These are phyloP conservation scores for Sclerotinia trifoliorum DNA, from an alignment of 2,329 filamentous ascomycete species.

Conservation along the genomic window DNA sequence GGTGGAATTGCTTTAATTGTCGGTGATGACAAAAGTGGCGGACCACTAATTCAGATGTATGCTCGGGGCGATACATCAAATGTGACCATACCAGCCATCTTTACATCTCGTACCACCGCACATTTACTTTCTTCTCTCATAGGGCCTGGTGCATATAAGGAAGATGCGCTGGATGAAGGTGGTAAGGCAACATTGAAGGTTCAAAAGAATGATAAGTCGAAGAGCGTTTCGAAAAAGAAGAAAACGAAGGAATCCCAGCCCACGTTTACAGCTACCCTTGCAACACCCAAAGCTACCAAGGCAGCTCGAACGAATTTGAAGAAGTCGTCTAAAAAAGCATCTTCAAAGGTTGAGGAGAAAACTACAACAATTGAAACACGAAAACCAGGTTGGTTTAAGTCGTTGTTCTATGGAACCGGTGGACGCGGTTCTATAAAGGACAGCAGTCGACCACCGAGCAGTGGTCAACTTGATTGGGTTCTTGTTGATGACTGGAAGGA, in stretches of 20 bases:
- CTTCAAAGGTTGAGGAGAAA: conserved; percentile 32
- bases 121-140: conserved; percentile 87
- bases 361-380: conserved; percentile 27
- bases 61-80: conserved; percentile 96
- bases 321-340: conserved; percentile 36
- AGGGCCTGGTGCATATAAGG: conserved; percentile 64
- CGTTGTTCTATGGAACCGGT: conserved; percentile 44
- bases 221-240: conserved; percentile 35
- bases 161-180: conserved; percentile 59
- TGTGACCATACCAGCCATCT: conserved; percentile 88
- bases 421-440: conserved; percentile 43
- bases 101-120: conserved; percentile 92
- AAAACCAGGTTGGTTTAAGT: conserved; percentile 47
- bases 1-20: conserved; percentile 90
- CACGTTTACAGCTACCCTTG: conserved; percentile 37
- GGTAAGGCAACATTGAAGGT: conserved; percentile 56
- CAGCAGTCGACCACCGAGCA: conserved; percentile 66
- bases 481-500: conserved; percentile 65
- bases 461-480: conserved; percentile 73
- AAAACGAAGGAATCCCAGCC: conserved; percentile 27
- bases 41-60: conserved; percentile 94
- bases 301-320: conserved; percentile 36
- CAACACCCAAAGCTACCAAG: conserved; percentile 35
- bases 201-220: conserved; percentile 44
- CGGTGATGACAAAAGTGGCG: conserved; percentile 86